These are phyloP conservation scores for Plasmodium berghei DNA, from an alignment of 169 alveolate genomes.

Conservation along the genomic window DNA sequence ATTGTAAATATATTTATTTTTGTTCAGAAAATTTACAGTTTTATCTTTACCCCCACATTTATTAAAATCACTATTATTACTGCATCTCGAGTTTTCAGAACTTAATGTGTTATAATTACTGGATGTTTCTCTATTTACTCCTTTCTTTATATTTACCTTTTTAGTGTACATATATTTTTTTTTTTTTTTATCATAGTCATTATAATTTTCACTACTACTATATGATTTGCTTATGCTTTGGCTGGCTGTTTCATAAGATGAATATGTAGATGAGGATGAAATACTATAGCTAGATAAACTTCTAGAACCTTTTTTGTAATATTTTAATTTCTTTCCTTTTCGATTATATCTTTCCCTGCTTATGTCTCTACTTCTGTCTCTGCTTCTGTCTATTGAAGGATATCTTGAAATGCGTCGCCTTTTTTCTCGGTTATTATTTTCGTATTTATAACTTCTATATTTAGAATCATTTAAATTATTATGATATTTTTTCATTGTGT, in stretches of 20 bases:
- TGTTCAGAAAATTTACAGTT: no score
- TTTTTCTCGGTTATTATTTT: slow-evolving; percentile 1
- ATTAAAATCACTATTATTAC: no score
- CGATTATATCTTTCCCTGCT: background rate
- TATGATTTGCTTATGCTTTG: slow-evolving; percentile 1
- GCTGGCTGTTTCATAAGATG: slow-evolving; percentile 12
- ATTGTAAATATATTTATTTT: no score
- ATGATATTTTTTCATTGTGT: slow-evolving; percentile 87
- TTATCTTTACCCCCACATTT: no score
- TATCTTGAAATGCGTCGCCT: background rate
- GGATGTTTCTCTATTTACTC: no score
- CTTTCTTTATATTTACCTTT: background rate
- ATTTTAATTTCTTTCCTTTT: background rate
- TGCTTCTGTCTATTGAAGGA: background rate
- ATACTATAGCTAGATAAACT: slow-evolving; percentile 24
- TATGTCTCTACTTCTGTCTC: slow-evolving; percentile 9
- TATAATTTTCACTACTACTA: background rate
- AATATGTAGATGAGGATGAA: slow-evolving; percentile 21
- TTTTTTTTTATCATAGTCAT: background rate
- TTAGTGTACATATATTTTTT: background rate
- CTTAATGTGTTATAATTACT: no score
- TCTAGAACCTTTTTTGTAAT: slow-evolving; percentile 8
- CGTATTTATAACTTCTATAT: slow-evolving; percentile 3
- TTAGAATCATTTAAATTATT: slow-evolving; percentile 19
- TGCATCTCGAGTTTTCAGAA: no score